Evolutionary conservation across 495 filamentous ascomycete genomes (phyloP), one percentile per base, ranked within the genome.

Genomic region (Lophium mytilinum): DNA sequence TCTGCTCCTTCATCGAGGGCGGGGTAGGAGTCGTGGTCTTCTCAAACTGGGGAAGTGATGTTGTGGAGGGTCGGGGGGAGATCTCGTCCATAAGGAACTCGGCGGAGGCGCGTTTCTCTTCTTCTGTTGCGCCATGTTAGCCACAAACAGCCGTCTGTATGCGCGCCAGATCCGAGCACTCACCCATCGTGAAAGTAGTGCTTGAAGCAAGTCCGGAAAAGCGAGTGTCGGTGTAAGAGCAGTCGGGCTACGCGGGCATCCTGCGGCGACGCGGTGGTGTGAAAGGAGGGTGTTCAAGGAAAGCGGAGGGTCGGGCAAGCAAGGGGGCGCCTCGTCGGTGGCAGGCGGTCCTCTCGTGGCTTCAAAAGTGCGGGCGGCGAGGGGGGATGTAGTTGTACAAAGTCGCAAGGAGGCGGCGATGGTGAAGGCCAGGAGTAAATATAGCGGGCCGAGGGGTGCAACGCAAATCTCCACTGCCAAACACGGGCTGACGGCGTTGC

Each of bases 61-160:
- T 4, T 18, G 17, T 64, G 36, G 41, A 65, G 18, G 41, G 58
- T 58, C 62, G 53, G 10, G 62, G 62, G 45, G 59, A 57, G 33
- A 58, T 34, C 34, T 65, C 57, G 51, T 65, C 62, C 42, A 61
- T 54, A 42, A 58, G 50, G 49, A 58, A 53, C 14, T 65, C 62
- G 50, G 34, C 55, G 19, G 62, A 65, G 37, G 57, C 58, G 37
- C 57, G 58, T 43, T 65, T 65, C 51, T 65, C 62, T 55, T 51
- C 58, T 58, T 48, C 21, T 18, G 45, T 7, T 5, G 14, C 6
- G 45, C 33, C 45, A 24, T 30, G 45, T 33, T 2, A 41, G 39
- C 8, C 2, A 17, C 12, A 8, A 41, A 41, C 17, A 41, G 3
- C 4, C 24, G 24, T 30, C 3, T 6, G 6, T 2, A 30, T 30